Base-by-base conservation (phyloP, 257 asterid genomes). In the Plantago ovata region DNA sequence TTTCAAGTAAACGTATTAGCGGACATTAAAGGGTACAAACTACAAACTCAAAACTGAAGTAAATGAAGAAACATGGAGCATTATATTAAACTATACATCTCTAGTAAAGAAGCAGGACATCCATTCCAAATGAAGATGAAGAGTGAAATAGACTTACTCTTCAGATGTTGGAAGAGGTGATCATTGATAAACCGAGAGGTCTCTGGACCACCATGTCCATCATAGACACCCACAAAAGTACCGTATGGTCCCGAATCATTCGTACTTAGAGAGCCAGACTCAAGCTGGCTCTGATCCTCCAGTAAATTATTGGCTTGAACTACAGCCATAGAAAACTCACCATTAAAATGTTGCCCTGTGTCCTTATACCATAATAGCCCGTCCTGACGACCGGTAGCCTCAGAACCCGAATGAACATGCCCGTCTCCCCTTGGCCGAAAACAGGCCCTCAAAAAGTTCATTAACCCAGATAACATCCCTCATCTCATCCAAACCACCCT, bases 141-240 rank as follows among this genome's bases (percentile, higher is more conserved):
- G 6, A 55, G 40, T 20, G 9, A 44, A 11, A 43, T 51, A 32
- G 54, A 68, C 93, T 71, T 75, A 84, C 93, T 81, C 76, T 84
- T 78, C 69, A 84, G 86, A 71, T 84, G 79, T 63, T 72, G 80
- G 69, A 78, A 84, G 60, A 84, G 80, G 61, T 78, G 76, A 0
- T 81, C 79, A 56, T 81, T 84, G 77, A 84, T 72, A 72, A 69
- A 84, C 51, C 89, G 69, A 3, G 93, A 74, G 13, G 93, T 81
- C 68, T 84, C 89, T 6, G 93, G 93, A 38, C 89, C 93, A 8
- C 93, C 89, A 40, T 84, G 93, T n/a, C 93, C 93, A 74, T 84
- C 93, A 67, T 84, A 84, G 63, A 84, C 46, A 53, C 89, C 93
- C 14, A 84, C 75, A 58, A 84, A 84, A 58, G 93, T 81, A 61